Percentiles rank a stretch among this genome's conserved stretches.
Conservation (phyloP, 23 red algal species). For the Gracilariopsis chorda region DNA sequence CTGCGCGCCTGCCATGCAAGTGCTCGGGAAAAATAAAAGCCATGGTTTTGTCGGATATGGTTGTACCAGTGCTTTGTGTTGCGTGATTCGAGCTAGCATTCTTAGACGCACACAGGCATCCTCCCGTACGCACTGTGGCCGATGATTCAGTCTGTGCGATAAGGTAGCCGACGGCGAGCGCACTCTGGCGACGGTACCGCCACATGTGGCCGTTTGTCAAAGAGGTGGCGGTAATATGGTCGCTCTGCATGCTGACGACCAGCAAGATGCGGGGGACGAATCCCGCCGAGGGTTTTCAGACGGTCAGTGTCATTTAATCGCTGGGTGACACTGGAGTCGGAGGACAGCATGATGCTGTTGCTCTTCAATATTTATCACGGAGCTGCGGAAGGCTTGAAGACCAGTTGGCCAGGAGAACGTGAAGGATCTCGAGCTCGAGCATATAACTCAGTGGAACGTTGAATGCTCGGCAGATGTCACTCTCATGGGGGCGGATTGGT, state of each 20-base stretch:
- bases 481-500: neutral
- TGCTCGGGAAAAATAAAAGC: neutral
- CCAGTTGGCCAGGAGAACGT: constrained; percentile 22
- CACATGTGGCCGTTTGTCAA: constrained; percentile 49
- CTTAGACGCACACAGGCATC: constrained; percentile 20
- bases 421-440: neutral
- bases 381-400: neutral
- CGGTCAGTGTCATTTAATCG: constrained; percentile 4
- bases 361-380: constrained; percentile 25
- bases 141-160: neutral
- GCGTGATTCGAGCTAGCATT: neutral
- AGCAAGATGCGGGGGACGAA: neutral
- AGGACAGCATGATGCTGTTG: constrained; percentile 2
- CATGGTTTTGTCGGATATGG: neutral
- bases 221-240: constrained; percentile 23
- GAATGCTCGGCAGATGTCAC: neutral
- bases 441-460: constrained; percentile 8
- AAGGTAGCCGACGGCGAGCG: neutral
- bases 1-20: neutral
- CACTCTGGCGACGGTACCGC: neutral
- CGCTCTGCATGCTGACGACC: neutral
- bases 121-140: constrained; percentile 34
- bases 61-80: constrained; percentile 34
- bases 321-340: neutral
- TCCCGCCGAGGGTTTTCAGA: neutral